Base-by-base conservation (phyloP, 331 rosid species). In the Malus hybrid region DNA sequence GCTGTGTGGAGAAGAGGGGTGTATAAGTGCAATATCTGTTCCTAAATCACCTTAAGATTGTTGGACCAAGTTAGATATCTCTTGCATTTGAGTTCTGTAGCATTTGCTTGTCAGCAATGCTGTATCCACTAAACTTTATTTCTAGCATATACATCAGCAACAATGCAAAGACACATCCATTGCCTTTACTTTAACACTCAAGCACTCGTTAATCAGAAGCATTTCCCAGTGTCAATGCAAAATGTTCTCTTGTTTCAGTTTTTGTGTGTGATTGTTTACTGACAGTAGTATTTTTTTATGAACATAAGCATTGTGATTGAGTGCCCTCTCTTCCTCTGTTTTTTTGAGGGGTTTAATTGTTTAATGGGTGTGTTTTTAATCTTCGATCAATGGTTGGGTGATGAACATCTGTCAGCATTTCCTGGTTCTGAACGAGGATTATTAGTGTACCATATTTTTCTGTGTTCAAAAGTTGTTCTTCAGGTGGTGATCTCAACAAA, bases 371-470 rank as follows among this genome's bases (percentile, higher is more conserved):
- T 22, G 34, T 62, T 67, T 29, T 10, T 66, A 42, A 56, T 54
- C 66, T 75, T 52, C 55, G 6, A 19, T n/a, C 4, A 33, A 54
- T 71, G 10, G 65, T 73, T 77, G 76, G 79, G 76, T 16, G 48
- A 67, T 33, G n/a, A 44, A 61, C 72, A 75, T 60, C 36, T 55
- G 70, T 59, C 68, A 61, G 42, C 64, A 4, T 34, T 74, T 55
- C 70, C 60, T 76, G 36, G 74, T 77, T 77, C 22, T 61, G 59
- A 19, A 61, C 75, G 57, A 36, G 64, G 64, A 46, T 54, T 73
- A 56, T 54, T 10, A 32, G 46, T 34, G 10, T 65, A 34, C 27
- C 24, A 9, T 65, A 6, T 1, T 64, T 71, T 24, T 69, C 24
- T 75, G 72, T 69, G 61, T 80, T 72, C 28, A 13, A 22, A 28